These are phyloP conservation scores for Hypholoma sublateritium DNA, from an alignment of 768 basidiomycete species.

Conservation along the genomic window DNA sequence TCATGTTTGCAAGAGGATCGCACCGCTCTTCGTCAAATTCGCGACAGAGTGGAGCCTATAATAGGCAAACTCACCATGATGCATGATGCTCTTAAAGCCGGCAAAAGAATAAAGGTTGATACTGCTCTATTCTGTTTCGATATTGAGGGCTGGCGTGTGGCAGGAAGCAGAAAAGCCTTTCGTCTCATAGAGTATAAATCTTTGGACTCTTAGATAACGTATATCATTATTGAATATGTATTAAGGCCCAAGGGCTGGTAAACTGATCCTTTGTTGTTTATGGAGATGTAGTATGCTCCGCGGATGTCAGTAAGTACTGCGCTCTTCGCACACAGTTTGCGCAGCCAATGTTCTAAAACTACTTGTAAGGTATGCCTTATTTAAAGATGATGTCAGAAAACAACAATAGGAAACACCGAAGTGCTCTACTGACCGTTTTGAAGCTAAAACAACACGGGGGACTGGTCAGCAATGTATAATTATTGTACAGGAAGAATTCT, in stretches of 20 bases:
- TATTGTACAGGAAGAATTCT: slow-evolving; percentile 23
- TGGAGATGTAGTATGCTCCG: no score
- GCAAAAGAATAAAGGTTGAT: slow-evolving; percentile 8
- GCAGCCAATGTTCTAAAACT: neutral
- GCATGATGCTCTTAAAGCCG: slow-evolving; percentile 25
- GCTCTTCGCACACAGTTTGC: no score
- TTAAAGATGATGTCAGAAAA: neutral
- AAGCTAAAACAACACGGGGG: slow-evolving; percentile 20
- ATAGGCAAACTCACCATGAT: slow-evolving; percentile 47
- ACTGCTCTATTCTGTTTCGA: slow-evolving; percentile 18
- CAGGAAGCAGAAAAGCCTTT: slow-evolving; percentile 24
- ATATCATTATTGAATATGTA: neutral
- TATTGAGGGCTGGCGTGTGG: slow-evolving; percentile 28
- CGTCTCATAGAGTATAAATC: slow-evolving; percentile 18
- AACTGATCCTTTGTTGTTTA: neutral
- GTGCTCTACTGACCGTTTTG: slow-evolving; percentile 37
- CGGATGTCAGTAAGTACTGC: no score
- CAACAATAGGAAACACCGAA: slow-evolving; percentile 4
- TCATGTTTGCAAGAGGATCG: slow-evolving; percentile 42
- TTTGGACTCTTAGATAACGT: neutral
- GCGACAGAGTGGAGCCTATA: slow-evolving; percentile 40
- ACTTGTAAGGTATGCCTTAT: slow-evolving; percentile 47
- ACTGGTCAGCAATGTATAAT: neutral
- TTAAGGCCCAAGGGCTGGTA: neutral
- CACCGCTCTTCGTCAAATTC: slow-evolving; percentile 35